Conservation (phyloP, 371 early-diverging fungal genomes). For the Mucor saturninus region DNA sequence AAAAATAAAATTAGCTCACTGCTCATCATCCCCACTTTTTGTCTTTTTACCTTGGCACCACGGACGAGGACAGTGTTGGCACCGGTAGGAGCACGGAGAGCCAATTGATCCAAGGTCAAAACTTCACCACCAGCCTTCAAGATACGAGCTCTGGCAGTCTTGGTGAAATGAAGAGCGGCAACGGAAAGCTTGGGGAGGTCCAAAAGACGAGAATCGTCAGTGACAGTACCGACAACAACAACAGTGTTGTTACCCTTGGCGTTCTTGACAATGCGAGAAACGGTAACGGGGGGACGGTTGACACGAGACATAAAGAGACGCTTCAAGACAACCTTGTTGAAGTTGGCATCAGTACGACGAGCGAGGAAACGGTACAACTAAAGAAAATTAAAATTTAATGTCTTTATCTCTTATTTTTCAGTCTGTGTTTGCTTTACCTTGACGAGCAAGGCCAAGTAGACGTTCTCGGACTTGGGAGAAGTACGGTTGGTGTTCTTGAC, state of each 20-base stretch:
- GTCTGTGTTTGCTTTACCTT: constrained; percentile 49
- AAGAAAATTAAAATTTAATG: neutral
- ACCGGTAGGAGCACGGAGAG: constrained; percentile 96
- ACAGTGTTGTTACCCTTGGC: constrained; percentile 81
- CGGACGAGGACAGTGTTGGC: constrained; percentile 95
- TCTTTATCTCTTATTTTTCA: neutral
- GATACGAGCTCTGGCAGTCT: constrained; percentile 96
- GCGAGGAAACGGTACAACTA: constrained; percentile 98
- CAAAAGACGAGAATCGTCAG: constrained; percentile 93
- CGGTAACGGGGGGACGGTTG: constrained; percentile 94
- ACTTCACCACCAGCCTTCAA: constrained; percentile 98
- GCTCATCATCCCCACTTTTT: too few relatives aligned
- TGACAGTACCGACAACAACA: constrained; percentile 94
- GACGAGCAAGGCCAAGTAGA: constrained; percentile 94
- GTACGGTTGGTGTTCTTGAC: constrained; percentile 87
- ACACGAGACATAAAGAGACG: constrained; percentile 97
- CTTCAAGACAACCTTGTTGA: constrained; percentile 98
- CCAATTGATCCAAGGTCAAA: constrained; percentile 98
- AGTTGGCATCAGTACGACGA: constrained; percentile 96
- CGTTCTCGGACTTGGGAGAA: constrained; percentile 91
- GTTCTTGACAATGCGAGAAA: constrained; percentile 86
- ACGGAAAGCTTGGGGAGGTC: constrained; percentile 96
- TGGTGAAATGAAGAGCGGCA: constrained; percentile 92
- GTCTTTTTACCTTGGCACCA: constrained; percentile 76
- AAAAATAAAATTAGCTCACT: too few relatives aligned